Conservation (phyloP, 371 early-diverging fungal genomes). For the Zychaea mexicana region DNA sequence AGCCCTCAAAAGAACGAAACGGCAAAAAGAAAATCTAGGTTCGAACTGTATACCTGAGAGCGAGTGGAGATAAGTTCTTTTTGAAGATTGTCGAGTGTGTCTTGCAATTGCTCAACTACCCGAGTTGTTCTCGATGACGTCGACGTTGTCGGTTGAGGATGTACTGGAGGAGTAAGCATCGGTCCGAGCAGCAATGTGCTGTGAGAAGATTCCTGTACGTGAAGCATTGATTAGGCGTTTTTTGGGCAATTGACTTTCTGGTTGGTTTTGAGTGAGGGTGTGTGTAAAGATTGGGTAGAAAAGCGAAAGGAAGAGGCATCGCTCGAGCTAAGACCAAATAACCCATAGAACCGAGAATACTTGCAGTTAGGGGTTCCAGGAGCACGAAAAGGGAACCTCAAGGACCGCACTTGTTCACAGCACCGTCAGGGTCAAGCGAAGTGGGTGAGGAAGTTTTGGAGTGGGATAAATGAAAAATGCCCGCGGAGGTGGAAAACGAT, state of each 20-base stretch:
- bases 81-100: constrained; percentile 28
- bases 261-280: background rate
- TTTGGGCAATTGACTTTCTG: background rate
- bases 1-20: too few species aligned
- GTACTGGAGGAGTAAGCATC: constrained; percentile 17
- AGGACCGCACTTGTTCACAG: constrained; percentile 11
- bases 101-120: constrained; percentile 41
- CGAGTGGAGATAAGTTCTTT: constrained; percentile 30
- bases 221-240: constrained; percentile 22
- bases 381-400: constrained; percentile 20
- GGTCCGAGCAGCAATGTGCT: constrained; percentile 17
- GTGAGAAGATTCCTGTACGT: constrained; percentile 20
- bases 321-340: background rate
- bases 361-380: constrained; percentile 17
- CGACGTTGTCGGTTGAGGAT: constrained; percentile 36
- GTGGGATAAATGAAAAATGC: too few species aligned
- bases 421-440: background rate
- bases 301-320: constrained; percentile 6
- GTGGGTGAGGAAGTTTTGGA: background rate
- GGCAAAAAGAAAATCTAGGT: too few species aligned
- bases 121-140: constrained; percentile 34
- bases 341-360: constrained; percentile 13
- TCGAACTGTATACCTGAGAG: constrained; percentile 37
- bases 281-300: constrained; percentile 7
- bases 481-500: background rate